Evolutionary conservation across 1,284 basidiomycete species (phyloP), one percentile per base, ranked within the genome.

Genomic region (Malassezia globosa): DNA sequence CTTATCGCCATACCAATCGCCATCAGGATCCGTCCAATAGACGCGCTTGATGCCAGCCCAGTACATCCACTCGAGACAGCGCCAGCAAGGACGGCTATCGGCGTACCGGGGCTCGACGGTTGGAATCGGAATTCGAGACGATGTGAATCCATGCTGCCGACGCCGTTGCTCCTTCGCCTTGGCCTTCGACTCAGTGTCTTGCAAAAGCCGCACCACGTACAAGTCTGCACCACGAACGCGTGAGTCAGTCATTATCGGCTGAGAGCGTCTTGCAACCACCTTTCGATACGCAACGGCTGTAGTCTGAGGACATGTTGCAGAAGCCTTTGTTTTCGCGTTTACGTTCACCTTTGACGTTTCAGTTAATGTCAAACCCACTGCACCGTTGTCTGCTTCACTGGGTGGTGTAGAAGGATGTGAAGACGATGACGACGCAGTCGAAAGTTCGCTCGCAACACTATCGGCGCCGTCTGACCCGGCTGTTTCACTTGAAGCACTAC

Each of bases 21-120:
- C 37, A 27, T 42, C 25, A 4, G 42, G 37, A 24, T 52, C 42
- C 10, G 54, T 56, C 54, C 54, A 56, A 35, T 45, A 52, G 10
- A 56, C 54, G 4, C 54, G 54, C 51, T 56, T 56, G 27, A 56
- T 53, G 11, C 54, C 54, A 7, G 50, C 54, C 54, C 54, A 56
- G 23, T 43, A 40, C 54, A 56, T 56, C 54, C 54, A 56, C 39
- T 56, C 50, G 16, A 56, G 43, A 26, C 54, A 56, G 7, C 54
- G 35, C 54, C 54, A 56, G 39, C 54, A 56, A 25, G 54, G 54
- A 18, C 54, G 36, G 33, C 49, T 52, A 37, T 56, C 54, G 6
- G 54, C 54, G 33, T 56, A 56, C 21, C 46, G 46, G 4, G 46
- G 50, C 40, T 10, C 23, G 5, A 27, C 44, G 4, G 21, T 37